phyloP scores from a whole-genome alignment of 1,284 basidiomycete species.

The Porogramme epimiltina region DNA sequence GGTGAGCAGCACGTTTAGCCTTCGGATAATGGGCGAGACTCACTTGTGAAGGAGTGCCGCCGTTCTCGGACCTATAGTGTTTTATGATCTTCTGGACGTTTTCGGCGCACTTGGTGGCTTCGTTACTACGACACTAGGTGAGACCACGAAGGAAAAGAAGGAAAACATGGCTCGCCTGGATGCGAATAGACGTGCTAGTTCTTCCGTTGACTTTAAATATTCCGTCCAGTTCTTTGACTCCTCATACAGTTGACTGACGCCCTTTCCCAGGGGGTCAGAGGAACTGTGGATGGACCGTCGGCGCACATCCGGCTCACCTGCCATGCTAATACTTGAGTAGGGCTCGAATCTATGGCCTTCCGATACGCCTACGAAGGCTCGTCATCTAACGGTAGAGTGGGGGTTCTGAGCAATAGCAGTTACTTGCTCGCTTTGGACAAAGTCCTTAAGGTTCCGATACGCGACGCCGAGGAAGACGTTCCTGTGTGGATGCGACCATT shows the following conservation, averaged over 20 bases:
- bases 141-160: background rate
- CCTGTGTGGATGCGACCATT: constrained; percentile 41
- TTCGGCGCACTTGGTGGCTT: constrained; percentile 81
- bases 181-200: constrained; percentile 54
- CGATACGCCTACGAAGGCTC: constrained; percentile 61
- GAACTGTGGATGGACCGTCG: background rate
- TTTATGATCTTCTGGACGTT: constrained; percentile 78
- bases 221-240: constrained; percentile 62
- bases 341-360: constrained; percentile 67
- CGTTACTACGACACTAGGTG: constrained; percentile 54
- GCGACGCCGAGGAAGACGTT: constrained; percentile 84
- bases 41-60: constrained; percentile 66
- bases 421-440: constrained; percentile 83
- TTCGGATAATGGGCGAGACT: background rate
- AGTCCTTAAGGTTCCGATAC: constrained; percentile 69
- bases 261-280: constrained; percentile 41
- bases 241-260: constrained; percentile 77
- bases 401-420: constrained; percentile 35
- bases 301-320: constrained; percentile 53
- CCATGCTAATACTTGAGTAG: constrained; percentile 73
- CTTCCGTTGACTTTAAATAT: constrained; percentile 54
- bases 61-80: constrained; percentile 48
- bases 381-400: too few relatives aligned
- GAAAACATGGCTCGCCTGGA: constrained; percentile 49
- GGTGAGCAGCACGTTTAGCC: background rate